Conservation (phyloP, 257 asterid genomes). For the Scutellaria minor region DNA sequence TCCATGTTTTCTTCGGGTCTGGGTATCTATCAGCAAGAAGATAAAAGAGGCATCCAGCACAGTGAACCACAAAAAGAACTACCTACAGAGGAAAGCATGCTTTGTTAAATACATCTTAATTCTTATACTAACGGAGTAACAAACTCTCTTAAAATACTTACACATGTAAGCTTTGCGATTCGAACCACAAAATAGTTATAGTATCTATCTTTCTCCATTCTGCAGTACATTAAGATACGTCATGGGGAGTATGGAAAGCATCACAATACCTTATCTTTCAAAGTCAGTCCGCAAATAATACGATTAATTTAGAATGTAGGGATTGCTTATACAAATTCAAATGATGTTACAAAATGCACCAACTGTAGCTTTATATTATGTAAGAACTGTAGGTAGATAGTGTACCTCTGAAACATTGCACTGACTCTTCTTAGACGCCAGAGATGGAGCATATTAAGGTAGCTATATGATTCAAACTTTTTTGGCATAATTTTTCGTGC, state of each 20-base stretch:
- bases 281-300: background rate
- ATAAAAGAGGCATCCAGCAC: constrained; percentile 64
- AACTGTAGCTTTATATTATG: background rate
- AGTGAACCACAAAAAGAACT: constrained; percentile 71
- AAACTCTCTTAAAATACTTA: constrained; percentile 43
- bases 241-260: background rate
- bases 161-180: constrained; percentile 63
- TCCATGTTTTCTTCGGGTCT: constrained; percentile 63
- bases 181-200: constrained; percentile 66
- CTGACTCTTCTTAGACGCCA: constrained; percentile 91
- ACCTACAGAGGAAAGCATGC: constrained; percentile 51
- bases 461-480: constrained; percentile 47
- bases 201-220: constrained; percentile 79
- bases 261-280: background rate
- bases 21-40: constrained; percentile 54
- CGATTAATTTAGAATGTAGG: background rate
- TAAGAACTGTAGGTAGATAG: constrained; percentile 4
- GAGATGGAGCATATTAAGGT: constrained; percentile 73
- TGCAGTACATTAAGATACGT: constrained; percentile 38
- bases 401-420: constrained; percentile 65
- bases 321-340: no score
- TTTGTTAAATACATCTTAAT: constrained; percentile 13
- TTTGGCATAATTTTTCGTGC: constrained; percentile 46
- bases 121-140: background rate
- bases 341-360: no score